A percentile compares a stretch with the other conserved stretches of the same genome.
Evolutionary conservation across 257 asterid species (phyloP).

Genomic region (Ajuga chamaepitys): DNA sequence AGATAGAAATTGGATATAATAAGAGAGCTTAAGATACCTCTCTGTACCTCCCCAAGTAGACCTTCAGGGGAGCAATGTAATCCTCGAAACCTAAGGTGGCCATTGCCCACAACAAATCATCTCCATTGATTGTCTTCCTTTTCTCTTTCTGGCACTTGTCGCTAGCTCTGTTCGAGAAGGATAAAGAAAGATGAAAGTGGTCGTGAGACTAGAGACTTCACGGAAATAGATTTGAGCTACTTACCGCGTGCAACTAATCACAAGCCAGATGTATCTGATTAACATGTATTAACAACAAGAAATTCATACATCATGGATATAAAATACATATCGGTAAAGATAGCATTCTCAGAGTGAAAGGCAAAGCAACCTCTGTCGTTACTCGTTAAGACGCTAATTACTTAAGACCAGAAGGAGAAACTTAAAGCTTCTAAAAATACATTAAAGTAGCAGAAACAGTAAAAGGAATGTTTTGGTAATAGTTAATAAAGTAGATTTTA

Average conservation of each 20-base stretch:
- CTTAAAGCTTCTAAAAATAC: neutral
- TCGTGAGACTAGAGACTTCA: neutral
- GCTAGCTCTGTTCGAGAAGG: conserved; percentile 34
- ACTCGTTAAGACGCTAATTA: neutral
- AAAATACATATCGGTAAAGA: neutral
- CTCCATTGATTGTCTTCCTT: conserved; percentile 63
- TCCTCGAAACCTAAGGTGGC: conserved; percentile 60
- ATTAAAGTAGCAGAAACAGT: neutral
- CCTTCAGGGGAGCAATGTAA: conserved; percentile 47
- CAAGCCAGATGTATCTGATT: neutral
- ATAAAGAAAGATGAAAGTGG: neutral
- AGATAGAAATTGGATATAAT: neutral
- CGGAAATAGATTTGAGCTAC: neutral
- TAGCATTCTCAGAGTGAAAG: neutral
- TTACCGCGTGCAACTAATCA: neutral
- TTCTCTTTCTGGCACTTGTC: conserved; percentile 61
- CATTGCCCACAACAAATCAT: conserved; percentile 60
- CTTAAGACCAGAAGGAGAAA: neutral
- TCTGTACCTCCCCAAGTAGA: conserved; percentile 50
- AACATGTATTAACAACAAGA: too few relatives aligned
- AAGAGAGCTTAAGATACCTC: conserved; percentile 36
- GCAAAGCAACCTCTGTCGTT: neutral
- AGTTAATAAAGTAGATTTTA: neutral
- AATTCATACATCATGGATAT: neutral
- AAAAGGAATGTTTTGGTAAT: neutral